A percentile compares a stretch with the other conserved stretches of the same genome.
Evolutionary conservation across 192 early-diverging fungal genomes (phyloP).

Genomic region (Thamnidium elegans): DNA sequence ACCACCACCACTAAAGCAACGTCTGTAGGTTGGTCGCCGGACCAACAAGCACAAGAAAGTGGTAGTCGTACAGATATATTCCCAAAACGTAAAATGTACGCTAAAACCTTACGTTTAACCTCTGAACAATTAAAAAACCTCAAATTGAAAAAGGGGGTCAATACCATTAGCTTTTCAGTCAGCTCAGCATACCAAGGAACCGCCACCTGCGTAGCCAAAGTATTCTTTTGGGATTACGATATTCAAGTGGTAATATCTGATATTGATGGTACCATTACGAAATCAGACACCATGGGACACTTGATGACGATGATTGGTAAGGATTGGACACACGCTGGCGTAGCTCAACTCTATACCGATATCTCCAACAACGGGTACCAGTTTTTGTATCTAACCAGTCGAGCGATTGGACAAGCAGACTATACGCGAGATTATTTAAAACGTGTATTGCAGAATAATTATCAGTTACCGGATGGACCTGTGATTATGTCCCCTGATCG

Average conservation of each 20-base stretch:
- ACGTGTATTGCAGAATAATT: conserved; percentile 85
- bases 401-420: conserved; percentile 91
- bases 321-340: conserved; percentile 97
- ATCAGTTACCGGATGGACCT: conserved; percentile 89
- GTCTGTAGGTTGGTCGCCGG: conserved; percentile 22
- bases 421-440: conserved; percentile 89
- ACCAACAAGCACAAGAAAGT: neutral
- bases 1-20: conserved; percentile 36
- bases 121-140: conserved; percentile 86
- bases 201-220: conserved; percentile 77
- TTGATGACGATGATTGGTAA: conserved; percentile 95
- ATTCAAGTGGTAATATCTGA: conserved; percentile 93
- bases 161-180: conserved; percentile 89
- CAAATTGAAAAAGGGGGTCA: conserved; percentile 79
- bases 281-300: conserved; percentile 95
- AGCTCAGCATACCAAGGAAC: conserved; percentile 71
- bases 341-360: conserved; percentile 95
- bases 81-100: conserved; percentile 51
- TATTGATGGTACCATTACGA: conserved; percentile 98
- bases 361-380: conserved; percentile 93
- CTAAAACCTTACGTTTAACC: conserved; percentile 88
- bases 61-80: neutral
- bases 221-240: conserved; percentile 85
- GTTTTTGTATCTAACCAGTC: conserved; percentile 89
- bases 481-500: conserved; percentile 95